Base-by-base conservation (phyloP, 2,329 filamentous ascomycete species). In the Drechslerella dactyloides region DNA sequence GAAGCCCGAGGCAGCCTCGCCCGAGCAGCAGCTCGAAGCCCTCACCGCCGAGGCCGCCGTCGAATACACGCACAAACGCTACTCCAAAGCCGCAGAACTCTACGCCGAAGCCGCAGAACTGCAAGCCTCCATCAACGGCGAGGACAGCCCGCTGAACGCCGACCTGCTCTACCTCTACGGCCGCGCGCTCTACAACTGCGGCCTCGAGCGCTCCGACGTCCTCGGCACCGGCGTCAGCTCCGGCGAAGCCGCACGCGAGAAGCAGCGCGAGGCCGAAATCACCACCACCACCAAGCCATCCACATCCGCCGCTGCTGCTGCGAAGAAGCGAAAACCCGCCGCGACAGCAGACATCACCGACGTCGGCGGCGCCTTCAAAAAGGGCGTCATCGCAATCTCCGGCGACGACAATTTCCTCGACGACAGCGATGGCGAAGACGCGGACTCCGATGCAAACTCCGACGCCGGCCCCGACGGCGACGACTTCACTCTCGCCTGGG, bases 101-200 rank as follows among this genome's bases (percentile, higher is more conserved):
- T 97, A 93, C 82, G 93, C 92, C 48, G 86, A 89, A 77, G 94
- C 94, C 33, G 91, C 91, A 63, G 90, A 96, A 79, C 85, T 97
- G 73, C 94, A 99, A 81, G 91, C 90, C 66, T 87, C 91, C 79
- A 83, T 97, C 79, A 94, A 97, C 79, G 94, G 93, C 79, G 94
- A 97, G 81, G 63, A 74, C 19, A 75, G 76, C 42, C 87, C 90
- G 2, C 88, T 91, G 66, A 99, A 99, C 77, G 93, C 93, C 56
- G 93, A 97, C 79, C 86, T 99, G 52, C 86, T 97, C 19, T 99
- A 96, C 80, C 86, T 92, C 74, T 99, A 99, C 80, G 94, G 94
- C 13, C 90, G 93, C 78, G 91, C 91, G 64, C 83, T 99, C 19
- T 97, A 96, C 84, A 93, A 93, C 79, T 90, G 97, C 70, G 94